Percentiles rank a stretch among this genome's conserved stretches.
phyloP scores from a whole-genome alignment of 306 rosid species.

The Neltuma alba region DNA sequence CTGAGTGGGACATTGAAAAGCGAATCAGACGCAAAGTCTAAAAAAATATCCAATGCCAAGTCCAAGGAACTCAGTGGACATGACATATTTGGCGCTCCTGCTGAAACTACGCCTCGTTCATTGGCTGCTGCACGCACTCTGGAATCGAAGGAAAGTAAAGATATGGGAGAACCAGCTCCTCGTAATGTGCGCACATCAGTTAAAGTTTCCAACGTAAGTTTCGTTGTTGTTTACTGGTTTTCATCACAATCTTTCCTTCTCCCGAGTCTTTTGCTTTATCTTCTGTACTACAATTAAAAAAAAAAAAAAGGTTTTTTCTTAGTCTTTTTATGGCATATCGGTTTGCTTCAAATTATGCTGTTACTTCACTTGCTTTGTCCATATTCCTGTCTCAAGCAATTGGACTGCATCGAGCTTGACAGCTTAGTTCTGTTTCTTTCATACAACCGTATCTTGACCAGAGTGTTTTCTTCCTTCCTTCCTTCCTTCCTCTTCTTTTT shows the following conservation, averaged over 20 bases:
- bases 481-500: neutral
- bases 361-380: neutral
- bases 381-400: slow-evolving; percentile 13
- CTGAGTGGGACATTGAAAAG: slow-evolving; percentile 83
- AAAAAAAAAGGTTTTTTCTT: neutral
- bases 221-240: neutral
- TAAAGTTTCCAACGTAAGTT: slow-evolving; percentile 93
- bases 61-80: slow-evolving; percentile 85
- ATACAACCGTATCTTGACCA: slow-evolving; percentile 22
- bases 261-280: neutral
- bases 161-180: slow-evolving; percentile 78
- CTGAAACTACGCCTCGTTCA: slow-evolving; percentile 71
- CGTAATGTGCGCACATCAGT: slow-evolving; percentile 75
- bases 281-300: neutral
- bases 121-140: slow-evolving; percentile 54
- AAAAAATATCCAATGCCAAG: slow-evolving; percentile 78
- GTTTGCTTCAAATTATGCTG: neutral
- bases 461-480: neutral
- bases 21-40: slow-evolving; percentile 57
- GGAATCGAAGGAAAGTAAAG: slow-evolving; percentile 68
- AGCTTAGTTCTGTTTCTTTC: neutral
- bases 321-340: neutral
- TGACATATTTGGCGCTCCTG: slow-evolving; percentile 93
- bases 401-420: neutral
- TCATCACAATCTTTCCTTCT: neutral